Base-by-base conservation (phyloP, 2,329 filamentous ascomycete genomes). In the Hymenoscyphus fraxineus region DNA sequence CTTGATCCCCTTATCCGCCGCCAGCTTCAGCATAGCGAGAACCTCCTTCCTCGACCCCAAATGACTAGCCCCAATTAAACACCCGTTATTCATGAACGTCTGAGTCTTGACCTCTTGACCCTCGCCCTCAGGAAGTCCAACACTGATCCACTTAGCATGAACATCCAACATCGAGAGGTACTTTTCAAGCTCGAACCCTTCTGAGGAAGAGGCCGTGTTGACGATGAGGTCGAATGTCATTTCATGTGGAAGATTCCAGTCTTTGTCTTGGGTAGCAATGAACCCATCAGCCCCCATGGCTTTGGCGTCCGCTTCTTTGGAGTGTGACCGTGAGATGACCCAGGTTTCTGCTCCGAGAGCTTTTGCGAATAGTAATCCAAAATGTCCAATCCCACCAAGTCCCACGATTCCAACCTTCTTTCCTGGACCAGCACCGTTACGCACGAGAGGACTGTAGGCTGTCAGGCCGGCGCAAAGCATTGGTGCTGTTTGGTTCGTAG, bases 381-480 rank as follows among this genome's bases (percentile, higher is more conserved):
- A 89, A 77, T 92, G 89, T 6, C 89, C 89, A 63, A 91, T 84
- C 13, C 88, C 88, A 19, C 88, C 88, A 69, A 92, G 80, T 67
- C 90, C 90, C 9, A 92, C 85, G 66, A 93, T 85, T 44, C 84
- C 90, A 27, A 93, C 86, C 79, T 91, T 92, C 81, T 91, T 92
- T 67, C 92, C 91, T 0, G 89, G 89, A 0, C 90, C 90, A 65
- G 84, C 83, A 27, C 90, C 90, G 73, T 93, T 88, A 59, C 91
- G 85, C 68, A 91, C 88, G 15, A 96, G 82, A 1, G 92, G 92
- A 66, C 85, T 89, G 80, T 88, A 96, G 65, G 87, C 87, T 3
- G 92, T 96, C 69, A 96, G 82, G 68, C 92, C 92, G 51, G 91
- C 92, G 77, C 92, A 96, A 70, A 95, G 83, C 89, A 93, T 92